Conservation (phyloP, 768 basidiomycete genomes). For the Tephrocybe sp. region DNA sequence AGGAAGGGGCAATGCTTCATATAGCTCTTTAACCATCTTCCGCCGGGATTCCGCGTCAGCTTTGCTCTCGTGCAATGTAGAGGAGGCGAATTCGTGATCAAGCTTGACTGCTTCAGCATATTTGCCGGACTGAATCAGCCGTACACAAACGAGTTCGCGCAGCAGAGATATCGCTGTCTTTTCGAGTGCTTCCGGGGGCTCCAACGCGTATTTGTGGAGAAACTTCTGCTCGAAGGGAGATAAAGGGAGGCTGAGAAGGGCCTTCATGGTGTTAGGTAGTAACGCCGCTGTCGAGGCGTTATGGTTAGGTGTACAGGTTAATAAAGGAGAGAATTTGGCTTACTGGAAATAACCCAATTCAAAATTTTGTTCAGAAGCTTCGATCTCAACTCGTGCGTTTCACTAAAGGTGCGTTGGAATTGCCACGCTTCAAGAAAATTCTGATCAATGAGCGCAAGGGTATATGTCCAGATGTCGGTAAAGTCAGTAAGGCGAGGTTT, state of each 20-base stretch:
- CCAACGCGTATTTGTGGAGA: slow-evolving; percentile 55
- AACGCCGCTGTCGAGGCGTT: slow-evolving; percentile 61
- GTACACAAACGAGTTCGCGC: slow-evolving; percentile 76
- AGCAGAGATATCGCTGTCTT: slow-evolving; percentile 50
- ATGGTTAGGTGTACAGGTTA: slow-evolving; percentile 3
- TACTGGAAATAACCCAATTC: slow-evolving; percentile 69
- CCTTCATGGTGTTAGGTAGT: slow-evolving; percentile 51
- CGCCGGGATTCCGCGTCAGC: slow-evolving; percentile 52
- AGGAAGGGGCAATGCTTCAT: slow-evolving; percentile 55
- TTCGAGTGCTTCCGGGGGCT: slow-evolving; percentile 48
- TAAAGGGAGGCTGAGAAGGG: slow-evolving; percentile 65
- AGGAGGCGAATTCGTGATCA: slow-evolving; percentile 57
- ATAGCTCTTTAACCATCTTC: slow-evolving; percentile 69
- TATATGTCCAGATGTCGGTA: slow-evolving; percentile 68
- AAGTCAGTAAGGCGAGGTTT: slow-evolving; percentile 71
- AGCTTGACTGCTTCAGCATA: slow-evolving; percentile 74
- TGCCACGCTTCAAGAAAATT: slow-evolving; percentile 73
- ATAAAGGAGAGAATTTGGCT: slow-evolving; percentile 24
- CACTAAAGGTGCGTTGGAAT: slow-evolving; percentile 68
- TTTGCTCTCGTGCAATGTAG: slow-evolving; percentile 35
- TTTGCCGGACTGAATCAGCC: slow-evolving; percentile 70
- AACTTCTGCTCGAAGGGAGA: slow-evolving; percentile 60
- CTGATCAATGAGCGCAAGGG: slow-evolving; percentile 61
- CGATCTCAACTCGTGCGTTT: slow-evolving; percentile 49
- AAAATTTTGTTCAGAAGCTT: slow-evolving; percentile 58